Base-by-base conservation (phyloP, 2,329 filamentous ascomycete genomes). In the Nothomitra cinnamomea region DNA sequence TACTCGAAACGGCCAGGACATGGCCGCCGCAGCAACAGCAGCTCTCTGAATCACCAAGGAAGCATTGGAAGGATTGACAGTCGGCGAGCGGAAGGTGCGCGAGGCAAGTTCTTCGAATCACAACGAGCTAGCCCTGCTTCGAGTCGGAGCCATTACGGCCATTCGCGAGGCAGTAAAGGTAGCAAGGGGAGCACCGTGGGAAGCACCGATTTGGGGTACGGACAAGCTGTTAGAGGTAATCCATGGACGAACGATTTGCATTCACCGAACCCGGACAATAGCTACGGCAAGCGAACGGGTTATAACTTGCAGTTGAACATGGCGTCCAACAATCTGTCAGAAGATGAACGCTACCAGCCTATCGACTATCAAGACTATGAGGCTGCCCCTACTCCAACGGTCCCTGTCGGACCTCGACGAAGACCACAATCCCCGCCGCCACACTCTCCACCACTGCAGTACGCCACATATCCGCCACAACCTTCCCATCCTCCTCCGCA, bases 301-400 rank as follows among this genome's bases (percentile, higher is more conserved):
- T 19, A 52, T 21, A 52, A 35, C 21, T 52, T 17, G 8, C 32
- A 40, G 32, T 41, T 28, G 19, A 52, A 52, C 17, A 41, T 52
- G 50, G 45, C 45, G 38, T 32, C 52, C 24, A 48, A 48, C 52
- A 45, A 32, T 21, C 13, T 28, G 32, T 53, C 21, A n/a, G 32
- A 81, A 56, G 76, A 75, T 52, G 78, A 53, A 45, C 13, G 21
- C 15, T 32, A 51, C 56, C 36, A 58, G 58, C 22, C 54, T 58
- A 13, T 59, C 60, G 17, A 53, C 40, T 70, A 76, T 61, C 71
- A 75, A 60, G 78, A 83, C 60, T 80, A 83, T 67, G 85, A 92
- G 64, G 85, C 87, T 52, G 89, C 88, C 24, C 89, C 90, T 13
- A 90, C 83, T 38, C 90, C 90, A 3, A 89, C 81, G 25, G 75